These are phyloP conservation scores for Pseudotsuga menziesii DNA, from an alignment of 75 land plant genomes.

Conservation along the genomic window DNA sequence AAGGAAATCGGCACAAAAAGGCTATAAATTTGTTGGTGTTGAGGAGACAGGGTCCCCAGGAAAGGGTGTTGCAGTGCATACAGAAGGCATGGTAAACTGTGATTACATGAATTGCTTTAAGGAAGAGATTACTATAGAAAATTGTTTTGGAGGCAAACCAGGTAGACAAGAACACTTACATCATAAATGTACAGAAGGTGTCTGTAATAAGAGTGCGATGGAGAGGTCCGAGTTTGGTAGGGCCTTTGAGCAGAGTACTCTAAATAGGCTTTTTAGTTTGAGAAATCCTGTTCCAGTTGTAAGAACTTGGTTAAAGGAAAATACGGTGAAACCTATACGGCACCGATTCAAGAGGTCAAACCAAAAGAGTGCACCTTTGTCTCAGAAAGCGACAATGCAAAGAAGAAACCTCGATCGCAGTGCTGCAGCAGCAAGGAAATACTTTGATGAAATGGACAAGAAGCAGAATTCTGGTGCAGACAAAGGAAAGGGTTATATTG, in stretches of 20 bases:
- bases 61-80: background rate
- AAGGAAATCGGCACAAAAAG: constrained; percentile 53
- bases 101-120: constrained; percentile 2
- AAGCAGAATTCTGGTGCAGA: constrained; percentile 14
- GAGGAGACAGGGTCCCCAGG: constrained; percentile 1
- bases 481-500: constrained; percentile 8
- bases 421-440: constrained; percentile 59
- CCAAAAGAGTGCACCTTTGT: constrained; percentile 10
- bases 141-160: background rate
- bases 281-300: constrained; percentile 21
- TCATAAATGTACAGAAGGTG: constrained; percentile 2
- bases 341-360: constrained; percentile 33
- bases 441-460: constrained; percentile 34
- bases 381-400: constrained; percentile 25
- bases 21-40: constrained; percentile 39
- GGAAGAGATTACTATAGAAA: constrained; percentile 1
- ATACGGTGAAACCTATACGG: constrained; percentile 29
- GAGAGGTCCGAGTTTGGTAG: constrained; percentile 17
- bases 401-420: constrained; percentile 69
- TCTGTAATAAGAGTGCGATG: constrained; percentile 10
- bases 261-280: constrained; percentile 54
- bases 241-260: constrained; percentile 41
- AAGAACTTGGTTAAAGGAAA: constrained; percentile 38
- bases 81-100: background rate
- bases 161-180: background rate